phyloP scores from a whole-genome alignment of 495 filamentous ascomycete genomes.

The Tuber microsphaerosporum region DNA sequence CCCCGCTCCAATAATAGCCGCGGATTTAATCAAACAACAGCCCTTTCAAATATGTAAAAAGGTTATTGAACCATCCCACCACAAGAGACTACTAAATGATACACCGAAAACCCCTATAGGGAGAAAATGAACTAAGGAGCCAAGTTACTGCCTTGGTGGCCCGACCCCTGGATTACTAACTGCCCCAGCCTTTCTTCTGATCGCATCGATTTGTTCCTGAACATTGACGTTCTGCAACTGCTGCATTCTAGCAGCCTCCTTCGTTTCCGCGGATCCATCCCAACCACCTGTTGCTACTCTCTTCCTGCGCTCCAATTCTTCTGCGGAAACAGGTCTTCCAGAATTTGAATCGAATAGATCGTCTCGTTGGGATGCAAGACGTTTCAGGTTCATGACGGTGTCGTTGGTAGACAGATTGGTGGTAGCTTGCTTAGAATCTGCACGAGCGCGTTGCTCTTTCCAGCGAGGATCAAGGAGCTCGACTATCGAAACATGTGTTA shows the following conservation, averaged over 20 bases:
- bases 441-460: constrained; percentile 89
- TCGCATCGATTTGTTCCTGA: constrained; percentile 63
- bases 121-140: background rate
- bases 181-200: constrained; percentile 57
- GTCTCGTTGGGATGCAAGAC: constrained; percentile 82
- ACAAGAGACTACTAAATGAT: background rate
- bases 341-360: constrained; percentile 82
- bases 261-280: constrained; percentile 58
- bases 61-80: background rate
- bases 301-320: constrained; percentile 71
- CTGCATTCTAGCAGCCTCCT: constrained; percentile 51
- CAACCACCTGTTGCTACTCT: constrained; percentile 55
- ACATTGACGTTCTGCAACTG: constrained; percentile 59
- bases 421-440: constrained; percentile 71
- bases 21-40: background rate
- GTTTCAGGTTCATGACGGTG: constrained; percentile 89
- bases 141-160: constrained; percentile 32
- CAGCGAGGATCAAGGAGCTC: constrained; percentile 91
- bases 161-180: constrained; percentile 41
- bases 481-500: constrained; percentile 45
- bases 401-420: constrained; percentile 82
- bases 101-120: background rate
- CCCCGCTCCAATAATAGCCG: background rate
- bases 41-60: background rate
- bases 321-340: constrained; percentile 59